phyloP scores from a whole-genome alignment of 2,329 filamentous ascomycete species.

The Colletotrichum shisoi region DNA sequence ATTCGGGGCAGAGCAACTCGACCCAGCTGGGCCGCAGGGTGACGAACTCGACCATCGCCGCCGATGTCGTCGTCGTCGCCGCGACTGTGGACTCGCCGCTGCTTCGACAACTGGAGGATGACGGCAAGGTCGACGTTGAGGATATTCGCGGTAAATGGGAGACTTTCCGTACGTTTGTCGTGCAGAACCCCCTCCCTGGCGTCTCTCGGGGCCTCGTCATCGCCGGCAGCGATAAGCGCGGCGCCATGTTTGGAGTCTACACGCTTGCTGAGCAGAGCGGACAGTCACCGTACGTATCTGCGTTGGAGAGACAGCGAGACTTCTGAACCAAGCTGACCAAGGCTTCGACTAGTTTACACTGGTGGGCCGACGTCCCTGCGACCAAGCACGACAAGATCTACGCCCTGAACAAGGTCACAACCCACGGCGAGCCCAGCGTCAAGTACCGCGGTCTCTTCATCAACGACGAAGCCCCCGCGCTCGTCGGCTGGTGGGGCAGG shows the following conservation, averaged over 20 bases:
- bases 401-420: slow-evolving; percentile 47
- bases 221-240: slow-evolving; percentile 65
- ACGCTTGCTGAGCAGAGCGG: slow-evolving; percentile 68
- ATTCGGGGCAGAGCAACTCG: slow-evolving; percentile 1
- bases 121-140: slow-evolving; percentile 41
- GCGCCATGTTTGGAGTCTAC: slow-evolving; percentile 68
- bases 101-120: slow-evolving; percentile 37
- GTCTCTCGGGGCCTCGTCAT: slow-evolving; percentile 60
- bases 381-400: slow-evolving; percentile 58
- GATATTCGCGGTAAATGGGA: slow-evolving; percentile 61
- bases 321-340: not conserved
- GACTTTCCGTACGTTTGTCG: slow-evolving; percentile 58
- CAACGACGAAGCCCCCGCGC: slow-evolving; percentile 58
- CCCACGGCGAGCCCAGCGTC: slow-evolving; percentile 62
- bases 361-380: slow-evolving; percentile 65
- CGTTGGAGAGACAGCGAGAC: too few relatives aligned
- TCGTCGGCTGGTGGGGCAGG: slow-evolving; percentile 29
- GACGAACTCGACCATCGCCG: not conserved
- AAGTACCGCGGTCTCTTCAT: slow-evolving; percentile 70
- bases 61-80: slow-evolving; percentile 21
- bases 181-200: slow-evolving; percentile 56
- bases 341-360: slow-evolving; percentile 57
- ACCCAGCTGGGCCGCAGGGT: not conserved
- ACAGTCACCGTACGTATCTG: slow-evolving; percentile 57
- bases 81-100: slow-evolving; percentile 39